Percentiles rank a stretch among this genome's conserved stretches.
Evolutionary conservation across 805 yeast genomes (phyloP).

Genomic region (Schizosaccharomyces cryophilus): DNA sequence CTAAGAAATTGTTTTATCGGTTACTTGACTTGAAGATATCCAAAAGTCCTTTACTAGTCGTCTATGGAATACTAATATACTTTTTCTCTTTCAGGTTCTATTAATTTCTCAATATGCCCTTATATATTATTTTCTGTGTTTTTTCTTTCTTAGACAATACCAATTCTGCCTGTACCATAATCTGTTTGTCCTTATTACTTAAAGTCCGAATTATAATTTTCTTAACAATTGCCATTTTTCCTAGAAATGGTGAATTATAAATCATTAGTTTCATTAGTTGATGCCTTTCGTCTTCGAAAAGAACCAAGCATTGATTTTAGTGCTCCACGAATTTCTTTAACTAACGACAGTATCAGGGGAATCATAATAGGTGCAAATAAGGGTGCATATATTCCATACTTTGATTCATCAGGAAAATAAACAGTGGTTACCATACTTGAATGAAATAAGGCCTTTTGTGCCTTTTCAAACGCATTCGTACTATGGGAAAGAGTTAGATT

Average conservation of each 20-base stretch:
- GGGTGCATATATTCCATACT: not conserved
- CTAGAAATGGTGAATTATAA: not conserved
- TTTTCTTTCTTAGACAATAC: not conserved
- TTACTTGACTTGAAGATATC: not conserved
- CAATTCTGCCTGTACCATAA: too few species aligned
- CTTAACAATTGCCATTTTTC: not conserved
- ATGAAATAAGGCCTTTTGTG: slow-evolving; percentile 1
- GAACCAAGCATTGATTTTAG: not conserved
- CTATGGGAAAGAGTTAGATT: not conserved
- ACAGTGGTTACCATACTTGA: slow-evolving; percentile 1
- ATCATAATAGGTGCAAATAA: not conserved
- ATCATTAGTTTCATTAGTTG: too few species aligned
- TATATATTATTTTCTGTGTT: not conserved
- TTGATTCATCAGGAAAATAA: slow-evolving; percentile 2
- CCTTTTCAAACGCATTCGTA: not conserved
- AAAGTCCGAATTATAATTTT: too few species aligned
- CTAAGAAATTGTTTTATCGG: not conserved
- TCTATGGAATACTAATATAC: not conserved
- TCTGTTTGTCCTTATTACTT: too few species aligned
- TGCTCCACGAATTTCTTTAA: not conserved
- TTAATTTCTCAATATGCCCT: not conserved
- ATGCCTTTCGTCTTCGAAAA: too few species aligned
- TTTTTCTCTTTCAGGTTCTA: too few species aligned
- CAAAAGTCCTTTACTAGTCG: not conserved
- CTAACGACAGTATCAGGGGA: not conserved